These are phyloP conservation scores for Shiraia sp. DNA, from an alignment of 2,329 filamentous ascomycete species.

Conservation along the genomic window DNA sequence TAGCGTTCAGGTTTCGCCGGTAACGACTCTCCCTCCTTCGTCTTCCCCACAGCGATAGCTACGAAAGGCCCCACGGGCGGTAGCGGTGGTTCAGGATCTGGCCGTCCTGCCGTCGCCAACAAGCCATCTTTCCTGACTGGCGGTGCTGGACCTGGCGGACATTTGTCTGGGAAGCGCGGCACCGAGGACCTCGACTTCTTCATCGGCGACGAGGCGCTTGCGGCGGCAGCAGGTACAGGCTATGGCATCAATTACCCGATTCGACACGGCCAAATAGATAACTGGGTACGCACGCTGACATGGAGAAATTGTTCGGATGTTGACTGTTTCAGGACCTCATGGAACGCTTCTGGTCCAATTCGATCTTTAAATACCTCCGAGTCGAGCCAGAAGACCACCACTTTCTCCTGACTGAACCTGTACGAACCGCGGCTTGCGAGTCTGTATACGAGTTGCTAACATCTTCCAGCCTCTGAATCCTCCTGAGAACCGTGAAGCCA, in stretches of 20 bases:
- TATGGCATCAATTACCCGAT: slow-evolving; percentile 98
- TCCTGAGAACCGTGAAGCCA: slow-evolving; percentile 98
- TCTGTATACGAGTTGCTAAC: slow-evolving; percentile 14
- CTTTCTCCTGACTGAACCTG: slow-evolving; percentile 95
- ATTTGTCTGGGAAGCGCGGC: slow-evolving; percentile 88
- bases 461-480: slow-evolving; percentile 83
- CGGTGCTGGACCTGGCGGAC: slow-evolving; percentile 78
- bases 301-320: neutral
- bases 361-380: slow-evolving; percentile 98
- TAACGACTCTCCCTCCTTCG: slow-evolving; percentile 98
- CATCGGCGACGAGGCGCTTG: slow-evolving; percentile 93
- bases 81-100: slow-evolving; percentile 76
- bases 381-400: slow-evolving; percentile 99
- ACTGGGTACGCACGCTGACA: slow-evolving; percentile 70
- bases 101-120: slow-evolving; percentile 86
- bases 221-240: slow-evolving; percentile 80
- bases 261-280: slow-evolving; percentile 96
- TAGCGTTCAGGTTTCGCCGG: slow-evolving; percentile 80
- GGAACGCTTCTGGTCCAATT: slow-evolving; percentile 99
- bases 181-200: slow-evolving; percentile 99
- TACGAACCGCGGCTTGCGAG: slow-evolving; percentile 52
- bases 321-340: slow-evolving; percentile 76
- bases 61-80: slow-evolving; percentile 79
- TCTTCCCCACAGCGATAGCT: slow-evolving; percentile 98
- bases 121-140: slow-evolving; percentile 95